Evolutionary conservation across 1,284 basidiomycete species (phyloP).

Genomic region (Cyathus pygmaeus): DNA sequence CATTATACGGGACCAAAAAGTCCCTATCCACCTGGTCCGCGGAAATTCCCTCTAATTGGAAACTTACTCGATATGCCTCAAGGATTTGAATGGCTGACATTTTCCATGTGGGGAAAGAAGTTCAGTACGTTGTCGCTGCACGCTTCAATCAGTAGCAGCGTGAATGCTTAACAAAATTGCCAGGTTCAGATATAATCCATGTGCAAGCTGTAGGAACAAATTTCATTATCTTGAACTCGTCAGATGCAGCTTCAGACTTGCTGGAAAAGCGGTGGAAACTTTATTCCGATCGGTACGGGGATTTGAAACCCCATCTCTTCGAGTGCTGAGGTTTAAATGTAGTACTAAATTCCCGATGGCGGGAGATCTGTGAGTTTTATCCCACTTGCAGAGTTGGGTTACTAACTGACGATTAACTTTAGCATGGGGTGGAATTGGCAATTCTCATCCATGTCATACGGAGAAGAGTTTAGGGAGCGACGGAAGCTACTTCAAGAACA

Average conservation of each 20-base stretch:
- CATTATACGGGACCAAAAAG: too few relatives aligned
- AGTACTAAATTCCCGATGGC: conserved; percentile 26
- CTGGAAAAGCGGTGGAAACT: conserved; percentile 57
- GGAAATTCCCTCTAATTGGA: not conserved
- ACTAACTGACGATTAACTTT: too few relatives aligned
- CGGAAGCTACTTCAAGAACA: conserved; percentile 32
- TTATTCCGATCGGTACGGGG: conserved; percentile 57
- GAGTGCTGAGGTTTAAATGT: not conserved
- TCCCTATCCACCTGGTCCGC: not conserved
- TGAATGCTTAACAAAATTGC: not conserved
- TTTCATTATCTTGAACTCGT: conserved; percentile 53
- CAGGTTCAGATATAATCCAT: conserved; percentile 39
- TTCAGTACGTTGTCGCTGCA: not conserved
- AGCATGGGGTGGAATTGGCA: conserved; percentile 38
- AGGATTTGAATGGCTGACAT: not conserved
- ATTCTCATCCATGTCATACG: conserved; percentile 36
- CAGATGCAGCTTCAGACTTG: conserved; percentile 53
- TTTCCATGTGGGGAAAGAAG: not conserved
- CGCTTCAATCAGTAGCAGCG: not conserved
- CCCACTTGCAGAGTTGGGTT: not conserved
- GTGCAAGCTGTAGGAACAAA: conserved; percentile 27
- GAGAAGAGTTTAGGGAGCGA: conserved; percentile 35
- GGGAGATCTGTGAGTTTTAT: conserved; percentile 24
- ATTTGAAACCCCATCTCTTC: not conserved
- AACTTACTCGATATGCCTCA: not conserved